Evolutionary conservation across 2,329 filamentous ascomycete genomes (phyloP).

Genomic region (Pseudogymnoascus sp.): DNA sequence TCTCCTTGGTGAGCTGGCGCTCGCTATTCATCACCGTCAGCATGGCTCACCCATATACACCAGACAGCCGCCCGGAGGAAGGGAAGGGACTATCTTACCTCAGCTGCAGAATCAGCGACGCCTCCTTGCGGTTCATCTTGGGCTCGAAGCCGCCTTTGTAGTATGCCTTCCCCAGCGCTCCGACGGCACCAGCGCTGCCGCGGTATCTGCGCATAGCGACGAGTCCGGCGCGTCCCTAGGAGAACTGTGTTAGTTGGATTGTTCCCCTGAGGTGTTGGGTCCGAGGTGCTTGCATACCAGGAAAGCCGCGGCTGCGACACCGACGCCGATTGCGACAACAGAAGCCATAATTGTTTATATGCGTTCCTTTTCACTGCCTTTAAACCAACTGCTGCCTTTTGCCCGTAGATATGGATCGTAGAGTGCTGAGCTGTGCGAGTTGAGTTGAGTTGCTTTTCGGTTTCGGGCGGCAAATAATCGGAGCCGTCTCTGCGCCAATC

Average conservation of each 20-base stretch:
- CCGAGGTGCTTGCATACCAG: conserved; percentile 38
- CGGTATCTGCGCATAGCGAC: conserved; percentile 80
- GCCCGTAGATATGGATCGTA: neutral
- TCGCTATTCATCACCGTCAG: conserved; percentile 49
- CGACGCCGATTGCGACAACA: conserved; percentile 48
- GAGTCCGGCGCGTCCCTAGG: conserved; percentile 80
- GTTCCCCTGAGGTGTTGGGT: conserved; percentile 7
- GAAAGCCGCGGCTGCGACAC: conserved; percentile 58
- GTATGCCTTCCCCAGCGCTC: conserved; percentile 79
- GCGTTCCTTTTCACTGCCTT: neutral
- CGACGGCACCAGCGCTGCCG: conserved; percentile 54
- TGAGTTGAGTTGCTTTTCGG: neutral
- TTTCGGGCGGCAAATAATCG: neutral
- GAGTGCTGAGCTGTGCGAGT: neutral
- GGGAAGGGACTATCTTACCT: conserved; percentile 48
- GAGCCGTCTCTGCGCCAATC: neutral
- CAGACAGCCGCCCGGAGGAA: neutral
- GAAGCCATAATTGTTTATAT: conserved; percentile 43
- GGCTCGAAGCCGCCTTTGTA: conserved; percentile 99
- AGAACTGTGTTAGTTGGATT: conserved; percentile 15
- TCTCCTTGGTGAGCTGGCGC: conserved; percentile 79
- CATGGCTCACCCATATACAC: neutral
- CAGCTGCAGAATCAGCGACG: conserved; percentile 80
- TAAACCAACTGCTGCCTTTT: neutral
- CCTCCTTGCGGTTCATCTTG: conserved; percentile 89